A percentile compares a stretch with the other conserved stretches of the same genome.
phyloP scores from a whole-genome alignment of 352 stramenopile genomes.

The Phytophthora multivora region DNA sequence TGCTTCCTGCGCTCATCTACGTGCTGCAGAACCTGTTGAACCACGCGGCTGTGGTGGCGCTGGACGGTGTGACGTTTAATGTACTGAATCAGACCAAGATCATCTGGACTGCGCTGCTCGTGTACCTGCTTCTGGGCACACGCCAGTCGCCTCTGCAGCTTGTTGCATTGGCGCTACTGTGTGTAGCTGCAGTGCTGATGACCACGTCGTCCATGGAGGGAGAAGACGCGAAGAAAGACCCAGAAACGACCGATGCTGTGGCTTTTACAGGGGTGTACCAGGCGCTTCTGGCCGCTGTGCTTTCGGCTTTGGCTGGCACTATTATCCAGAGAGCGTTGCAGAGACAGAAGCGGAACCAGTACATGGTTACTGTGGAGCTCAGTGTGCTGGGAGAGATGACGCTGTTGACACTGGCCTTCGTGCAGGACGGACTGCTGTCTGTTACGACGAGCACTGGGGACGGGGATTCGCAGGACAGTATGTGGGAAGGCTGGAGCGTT shows the following conservation, averaged over 20 bases:
- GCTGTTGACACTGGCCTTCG: constrained; percentile 55
- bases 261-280: constrained; percentile 78
- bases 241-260: constrained; percentile 36
- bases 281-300: constrained; percentile 68
- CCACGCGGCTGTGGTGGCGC: constrained; percentile 71
- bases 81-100: constrained; percentile 91
- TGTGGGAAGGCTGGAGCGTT: constrained; percentile 79
- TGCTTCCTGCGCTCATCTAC: constrained; percentile 79
- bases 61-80: constrained; percentile 87
- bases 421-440: constrained; percentile 23
- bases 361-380: constrained; percentile 84
- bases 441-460: constrained; percentile 5
- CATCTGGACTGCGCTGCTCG: constrained; percentile 84
- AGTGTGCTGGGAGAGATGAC: constrained; percentile 71
- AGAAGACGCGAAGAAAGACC: constrained; percentile 3
- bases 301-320: constrained; percentile 74
- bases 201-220: constrained; percentile 38
- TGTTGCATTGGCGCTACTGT: constrained; percentile 71
- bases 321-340: constrained; percentile 83
- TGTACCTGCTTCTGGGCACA: constrained; percentile 78
- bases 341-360: constrained; percentile 69
- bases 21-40: constrained; percentile 86
- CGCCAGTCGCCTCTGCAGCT: constrained; percentile 75
- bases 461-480: constrained; percentile 35
- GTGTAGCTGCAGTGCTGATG: constrained; percentile 78